Evolutionary conservation across 441 rosid species (phyloP).

Genomic region (Erodium moschatum): DNA sequence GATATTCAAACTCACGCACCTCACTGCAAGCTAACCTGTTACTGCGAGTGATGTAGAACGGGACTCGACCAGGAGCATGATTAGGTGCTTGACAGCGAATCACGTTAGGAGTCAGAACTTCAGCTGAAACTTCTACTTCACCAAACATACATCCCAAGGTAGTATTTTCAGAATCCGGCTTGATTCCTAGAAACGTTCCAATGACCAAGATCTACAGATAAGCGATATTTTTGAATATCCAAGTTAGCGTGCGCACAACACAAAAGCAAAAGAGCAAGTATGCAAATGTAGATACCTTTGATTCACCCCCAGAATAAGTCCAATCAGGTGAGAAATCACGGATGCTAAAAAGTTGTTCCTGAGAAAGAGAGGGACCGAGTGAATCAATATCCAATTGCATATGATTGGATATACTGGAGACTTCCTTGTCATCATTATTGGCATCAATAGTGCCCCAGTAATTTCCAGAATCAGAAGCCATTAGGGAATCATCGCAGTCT

Average conservation of each 20-base stretch:
- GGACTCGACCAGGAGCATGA: slow-evolving; percentile 49
- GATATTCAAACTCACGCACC: slow-evolving; percentile 64
- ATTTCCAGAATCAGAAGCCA: slow-evolving; percentile 57
- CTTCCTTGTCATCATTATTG: slow-evolving; percentile 50
- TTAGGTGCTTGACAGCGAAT: slow-evolving; percentile 51
- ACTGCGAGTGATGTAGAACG: slow-evolving; percentile 54
- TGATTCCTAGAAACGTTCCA: slow-evolving; percentile 48
- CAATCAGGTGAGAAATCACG: slow-evolving; percentile 62
- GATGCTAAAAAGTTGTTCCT: slow-evolving; percentile 58
- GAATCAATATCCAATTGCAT: slow-evolving; percentile 50
- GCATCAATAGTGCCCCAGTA: slow-evolving; percentile 43
- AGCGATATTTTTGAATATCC: slow-evolving; percentile 6
- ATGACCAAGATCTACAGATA: slow-evolving; percentile 41
- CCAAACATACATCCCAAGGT: slow-evolving; percentile 74
- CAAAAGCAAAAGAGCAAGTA: slow-evolving; percentile 6
- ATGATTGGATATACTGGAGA: slow-evolving; percentile 48
- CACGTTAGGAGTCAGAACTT: slow-evolving; percentile 39
- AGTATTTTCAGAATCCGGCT: slow-evolving; percentile 27
- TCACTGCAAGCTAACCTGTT: slow-evolving; percentile 70
- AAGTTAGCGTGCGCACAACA: background rate
- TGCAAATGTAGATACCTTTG: slow-evolving; percentile 34
- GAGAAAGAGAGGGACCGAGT: slow-evolving; percentile 56
- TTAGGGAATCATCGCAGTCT: slow-evolving; percentile 49
- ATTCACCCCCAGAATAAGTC: slow-evolving; percentile 41
- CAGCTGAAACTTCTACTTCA: slow-evolving; percentile 60